Conservation (phyloP, 108 stramenopile species). For the Skeletonema marinoi region DNA sequence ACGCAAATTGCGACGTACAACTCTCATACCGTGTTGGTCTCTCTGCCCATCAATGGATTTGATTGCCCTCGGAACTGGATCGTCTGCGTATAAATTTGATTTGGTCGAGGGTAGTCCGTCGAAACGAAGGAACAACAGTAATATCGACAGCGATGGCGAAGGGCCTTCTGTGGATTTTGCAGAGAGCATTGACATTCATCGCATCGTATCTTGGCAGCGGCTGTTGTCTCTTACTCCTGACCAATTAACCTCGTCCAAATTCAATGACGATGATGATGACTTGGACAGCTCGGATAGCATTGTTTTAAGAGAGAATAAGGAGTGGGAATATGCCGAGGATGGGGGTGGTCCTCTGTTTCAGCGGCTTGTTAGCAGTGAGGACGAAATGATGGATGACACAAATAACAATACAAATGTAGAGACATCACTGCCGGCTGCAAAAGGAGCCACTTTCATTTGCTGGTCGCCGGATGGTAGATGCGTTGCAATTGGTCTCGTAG, state of each 20-base stretch:
- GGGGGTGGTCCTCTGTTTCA: conserved; percentile 17
- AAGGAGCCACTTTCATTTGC: conserved; percentile 21
- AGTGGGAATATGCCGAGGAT: conserved; percentile 34
- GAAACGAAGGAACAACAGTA: neutral
- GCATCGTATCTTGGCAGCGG: conserved; percentile 74
- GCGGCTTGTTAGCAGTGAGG: neutral
- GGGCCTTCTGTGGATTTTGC: conserved; percentile 4
- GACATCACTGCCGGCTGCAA: neutral
- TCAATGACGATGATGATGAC: conserved; percentile 25
- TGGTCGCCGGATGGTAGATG: conserved; percentile 84
- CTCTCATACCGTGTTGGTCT: conserved; percentile 28
- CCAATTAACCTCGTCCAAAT: conserved; percentile 19
- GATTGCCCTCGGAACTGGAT: conserved; percentile 46
- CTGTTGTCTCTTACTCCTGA: conserved; percentile 45
- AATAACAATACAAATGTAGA: neutral
- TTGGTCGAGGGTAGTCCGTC: conserved; percentile 3
- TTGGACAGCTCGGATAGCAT: neutral
- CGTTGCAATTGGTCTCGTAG: conserved; percentile 57
- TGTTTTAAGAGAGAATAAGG: conserved; percentile 10
- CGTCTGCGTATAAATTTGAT: neutral
- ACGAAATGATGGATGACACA: neutral
- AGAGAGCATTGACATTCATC: conserved; percentile 52
- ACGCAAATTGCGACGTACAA: conserved; percentile 39
- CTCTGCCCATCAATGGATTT: conserved; percentile 89
- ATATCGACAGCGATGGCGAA: neutral